A percentile compares a stretch with the other conserved stretches of the same genome.
Evolutionary conservation across 768 basidiomycete genomes (phyloP).

Genomic region (Rhodotorula toruloides): DNA sequence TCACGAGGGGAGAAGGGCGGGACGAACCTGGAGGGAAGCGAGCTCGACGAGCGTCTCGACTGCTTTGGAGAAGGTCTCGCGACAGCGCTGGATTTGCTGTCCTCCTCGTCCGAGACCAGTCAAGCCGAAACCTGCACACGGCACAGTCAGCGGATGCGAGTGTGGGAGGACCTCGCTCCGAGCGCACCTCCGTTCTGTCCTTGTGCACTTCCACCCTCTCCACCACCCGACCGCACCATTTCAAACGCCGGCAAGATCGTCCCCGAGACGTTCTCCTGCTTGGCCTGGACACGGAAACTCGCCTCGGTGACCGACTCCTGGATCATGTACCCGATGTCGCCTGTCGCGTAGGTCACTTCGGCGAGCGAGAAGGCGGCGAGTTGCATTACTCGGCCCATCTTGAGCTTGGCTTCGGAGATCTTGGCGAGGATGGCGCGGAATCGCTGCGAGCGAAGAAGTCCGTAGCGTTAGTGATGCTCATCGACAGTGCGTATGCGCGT

Average conservation of each 20-base stretch:
- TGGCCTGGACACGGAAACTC: constrained; percentile 85
- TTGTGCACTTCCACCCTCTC: not conserved
- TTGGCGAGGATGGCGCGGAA: constrained; percentile 91
- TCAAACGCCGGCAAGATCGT: constrained; percentile 94
- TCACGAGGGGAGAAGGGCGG: not conserved
- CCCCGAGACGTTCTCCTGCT: constrained; percentile 96
- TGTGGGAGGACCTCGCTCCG: too few relatives aligned
- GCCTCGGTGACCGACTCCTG: constrained; percentile 91
- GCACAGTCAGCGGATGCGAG: not conserved
- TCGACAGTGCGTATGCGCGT: too few relatives aligned
- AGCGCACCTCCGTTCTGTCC: too few relatives aligned
- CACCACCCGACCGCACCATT: constrained; percentile 19
- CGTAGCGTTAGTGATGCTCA: not conserved
- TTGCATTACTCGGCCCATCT: constrained; percentile 99
- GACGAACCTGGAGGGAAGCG: constrained; percentile 64
- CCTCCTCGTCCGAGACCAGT: constrained; percentile 96
- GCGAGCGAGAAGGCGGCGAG: constrained; percentile 98
- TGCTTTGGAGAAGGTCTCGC: constrained; percentile 96
- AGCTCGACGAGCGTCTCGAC: constrained; percentile 95
- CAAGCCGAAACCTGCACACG: constrained; percentile 74
- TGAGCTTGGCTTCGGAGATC: constrained; percentile 98
- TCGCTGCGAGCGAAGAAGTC: constrained; percentile 50
- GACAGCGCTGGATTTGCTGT: constrained; percentile 88
- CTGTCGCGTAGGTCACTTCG: constrained; percentile 93
- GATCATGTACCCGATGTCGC: constrained; percentile 92